Percentiles rank a stretch among this genome's conserved stretches.
These are phyloP conservation scores for Exophiala xenobiotica DNA, from an alignment of 2,329 filamentous ascomycete species.

Conservation along the genomic window DNA sequence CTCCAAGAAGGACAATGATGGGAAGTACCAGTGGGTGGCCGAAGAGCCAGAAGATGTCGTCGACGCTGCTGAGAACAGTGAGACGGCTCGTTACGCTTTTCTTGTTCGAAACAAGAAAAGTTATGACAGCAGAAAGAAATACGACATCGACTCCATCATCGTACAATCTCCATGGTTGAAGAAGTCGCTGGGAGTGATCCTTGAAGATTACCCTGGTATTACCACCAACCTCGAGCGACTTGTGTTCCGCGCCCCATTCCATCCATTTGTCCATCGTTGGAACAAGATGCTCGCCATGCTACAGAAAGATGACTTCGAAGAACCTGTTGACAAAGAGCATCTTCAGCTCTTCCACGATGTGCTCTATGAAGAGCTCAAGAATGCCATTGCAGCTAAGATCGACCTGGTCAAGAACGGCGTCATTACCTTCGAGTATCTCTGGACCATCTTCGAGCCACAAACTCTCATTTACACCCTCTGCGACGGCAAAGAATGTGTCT, in stretches of 20 bases:
- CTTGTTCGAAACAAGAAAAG: constrained; percentile 59
- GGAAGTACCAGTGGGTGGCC: constrained; percentile 56
- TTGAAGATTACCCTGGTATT: constrained; percentile 61
- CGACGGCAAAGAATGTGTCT: constrained; percentile 41
- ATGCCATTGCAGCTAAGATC: constrained; percentile 50
- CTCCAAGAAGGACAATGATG: constrained; percentile 52
- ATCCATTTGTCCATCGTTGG: constrained; percentile 68
- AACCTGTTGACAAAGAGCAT: constrained; percentile 45
- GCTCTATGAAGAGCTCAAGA: constrained; percentile 53
- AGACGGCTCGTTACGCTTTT: constrained; percentile 62
- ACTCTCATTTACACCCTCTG: constrained; percentile 36
- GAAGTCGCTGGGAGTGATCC: constrained; percentile 54
- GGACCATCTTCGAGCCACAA: constrained; percentile 38
- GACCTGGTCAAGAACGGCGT: constrained; percentile 56
- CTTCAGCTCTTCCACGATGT: constrained; percentile 49
- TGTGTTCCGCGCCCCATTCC: constrained; percentile 61
- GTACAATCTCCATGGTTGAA: constrained; percentile 64
- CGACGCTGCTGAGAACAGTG: constrained; percentile 59
- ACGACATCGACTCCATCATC: constrained; percentile 62
- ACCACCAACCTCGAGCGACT: constrained; percentile 60
- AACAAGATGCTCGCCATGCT: constrained; percentile 41
- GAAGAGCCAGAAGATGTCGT: constrained; percentile 56
- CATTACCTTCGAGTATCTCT: constrained; percentile 51
- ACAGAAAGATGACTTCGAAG: constrained; percentile 44
- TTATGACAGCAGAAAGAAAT: constrained; percentile 59